These are phyloP conservation scores for Elaeis guineensis DNA, from an alignment of 176 grass and related monocot genomes.

Conservation along the genomic window DNA sequence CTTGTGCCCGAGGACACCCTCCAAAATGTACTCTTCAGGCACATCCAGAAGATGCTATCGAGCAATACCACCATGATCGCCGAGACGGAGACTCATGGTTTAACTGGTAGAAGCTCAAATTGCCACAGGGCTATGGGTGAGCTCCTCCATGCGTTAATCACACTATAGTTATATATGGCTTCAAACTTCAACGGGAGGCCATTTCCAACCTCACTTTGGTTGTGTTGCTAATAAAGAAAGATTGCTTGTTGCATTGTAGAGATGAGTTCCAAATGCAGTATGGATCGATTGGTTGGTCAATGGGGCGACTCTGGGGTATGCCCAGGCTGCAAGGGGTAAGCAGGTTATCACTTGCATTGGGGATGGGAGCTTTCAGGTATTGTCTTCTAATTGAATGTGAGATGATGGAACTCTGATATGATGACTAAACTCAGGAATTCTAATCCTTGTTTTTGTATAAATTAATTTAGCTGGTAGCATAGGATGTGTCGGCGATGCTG, in stretches of 20 bases:
- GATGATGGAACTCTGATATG: background rate
- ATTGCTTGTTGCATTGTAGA: constrained; percentile 18
- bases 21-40: constrained; percentile 59
- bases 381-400: too few relatives aligned
- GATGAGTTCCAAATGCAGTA: constrained; percentile 88
- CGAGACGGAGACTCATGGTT: constrained; percentile 89
- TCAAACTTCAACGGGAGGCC: too few relatives aligned
- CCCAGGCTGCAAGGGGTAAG: too few relatives aligned
- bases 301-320: constrained; percentile 67
- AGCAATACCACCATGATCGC: constrained; percentile 49
- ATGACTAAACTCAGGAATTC: background rate
- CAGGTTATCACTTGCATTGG: constrained; percentile 78
- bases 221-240: too few relatives aligned
- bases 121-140: constrained; percentile 75
- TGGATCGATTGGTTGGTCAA: constrained; percentile 76
- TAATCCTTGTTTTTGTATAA: too few relatives aligned
- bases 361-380: constrained; percentile 79
- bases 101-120: constrained; percentile 76
- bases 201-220: too few relatives aligned
- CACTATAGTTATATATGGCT: too few relatives aligned
- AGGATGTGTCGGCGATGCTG: constrained; percentile 70
- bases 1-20: constrained; percentile 63
- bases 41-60: constrained; percentile 62
- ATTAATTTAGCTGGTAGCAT: constrained; percentile 48
- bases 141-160: constrained; percentile 4